A percentile compares a stretch with the other conserved stretches of the same genome.
Conservation (phyloP, 2,329 filamentous ascomycete species). For the Ophiosphaerella herpotricha region DNA sequence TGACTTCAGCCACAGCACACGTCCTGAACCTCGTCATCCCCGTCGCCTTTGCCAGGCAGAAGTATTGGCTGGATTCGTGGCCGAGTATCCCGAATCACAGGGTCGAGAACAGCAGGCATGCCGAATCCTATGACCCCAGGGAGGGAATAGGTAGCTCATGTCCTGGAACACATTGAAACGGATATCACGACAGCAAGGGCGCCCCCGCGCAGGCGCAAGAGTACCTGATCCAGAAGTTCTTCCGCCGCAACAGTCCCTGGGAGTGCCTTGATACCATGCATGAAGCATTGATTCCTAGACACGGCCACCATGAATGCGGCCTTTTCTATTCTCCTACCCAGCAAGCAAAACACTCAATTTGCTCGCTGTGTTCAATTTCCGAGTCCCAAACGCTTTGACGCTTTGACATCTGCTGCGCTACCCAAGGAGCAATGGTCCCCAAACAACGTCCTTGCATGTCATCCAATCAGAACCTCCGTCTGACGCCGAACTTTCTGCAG, state of each 20-base stretch:
- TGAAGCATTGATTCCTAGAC: background rate
- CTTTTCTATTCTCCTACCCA: background rate
- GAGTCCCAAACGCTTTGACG: slow-evolving; percentile 2
- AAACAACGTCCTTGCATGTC: background rate
- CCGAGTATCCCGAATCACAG: background rate
- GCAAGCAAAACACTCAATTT: background rate
- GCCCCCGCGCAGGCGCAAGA: slow-evolving; percentile 1
- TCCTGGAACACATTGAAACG: background rate
- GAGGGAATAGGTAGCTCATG: background rate
- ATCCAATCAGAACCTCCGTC: slow-evolving; percentile 24
- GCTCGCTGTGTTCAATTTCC: slow-evolving; percentile 2
- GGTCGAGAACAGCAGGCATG: background rate
- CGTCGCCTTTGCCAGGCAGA: slow-evolving; percentile 15
- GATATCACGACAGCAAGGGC: slow-evolving; percentile 1
- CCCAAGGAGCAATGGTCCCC: slow-evolving; percentile 6
- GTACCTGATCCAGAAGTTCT: slow-evolving; percentile 3
- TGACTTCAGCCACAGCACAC: slow-evolving; percentile 10
- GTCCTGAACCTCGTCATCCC: slow-evolving; percentile 5
- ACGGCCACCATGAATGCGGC: no score
- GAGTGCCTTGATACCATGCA: background rate
- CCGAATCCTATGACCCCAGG: slow-evolving; percentile 5
- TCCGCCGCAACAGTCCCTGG: background rate
- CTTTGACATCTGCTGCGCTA: slow-evolving; percentile 7
- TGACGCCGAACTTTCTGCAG: slow-evolving; percentile 13
- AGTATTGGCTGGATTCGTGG: slow-evolving; percentile 10